phyloP scores from a whole-genome alignment of 179 eudicot genomes.

The Vitellaria paradoxa region DNA sequence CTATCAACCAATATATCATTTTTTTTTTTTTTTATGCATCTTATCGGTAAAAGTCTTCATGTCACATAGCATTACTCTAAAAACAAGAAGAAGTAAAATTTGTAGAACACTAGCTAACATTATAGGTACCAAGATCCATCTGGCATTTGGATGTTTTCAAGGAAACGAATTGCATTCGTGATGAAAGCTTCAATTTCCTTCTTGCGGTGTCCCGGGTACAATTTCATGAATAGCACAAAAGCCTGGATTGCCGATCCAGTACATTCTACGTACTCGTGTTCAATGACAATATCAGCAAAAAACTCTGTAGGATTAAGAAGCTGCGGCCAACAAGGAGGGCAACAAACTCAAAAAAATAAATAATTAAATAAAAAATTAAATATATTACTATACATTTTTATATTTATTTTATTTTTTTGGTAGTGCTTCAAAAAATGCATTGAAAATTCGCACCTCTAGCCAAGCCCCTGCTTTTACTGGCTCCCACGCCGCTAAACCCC shows the following conservation, averaged over 20 bases:
- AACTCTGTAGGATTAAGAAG: constrained; percentile 25
- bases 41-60: no score
- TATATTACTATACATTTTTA: no score
- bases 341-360: neutral
- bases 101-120: no score
- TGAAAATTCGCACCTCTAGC: constrained; percentile 31
- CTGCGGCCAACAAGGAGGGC: neutral
- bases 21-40: no score
- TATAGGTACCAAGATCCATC: constrained; percentile 55
- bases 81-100: neutral
- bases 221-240: constrained; percentile 27
- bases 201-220: constrained; percentile 35
- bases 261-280: no score
- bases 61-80: no score
- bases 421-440: no score
- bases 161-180: constrained; percentile 21
- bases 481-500: constrained; percentile 55
- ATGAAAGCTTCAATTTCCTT: constrained; percentile 44
- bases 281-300: constrained; percentile 30
- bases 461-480: constrained; percentile 40
- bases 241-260: constrained; percentile 53
- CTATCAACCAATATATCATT: no score
- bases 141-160: constrained; percentile 38
- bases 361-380: neutral
- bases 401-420: no score